Conservation (phyloP, 345 rosid species). For the Sonneratia caseolaris region DNA sequence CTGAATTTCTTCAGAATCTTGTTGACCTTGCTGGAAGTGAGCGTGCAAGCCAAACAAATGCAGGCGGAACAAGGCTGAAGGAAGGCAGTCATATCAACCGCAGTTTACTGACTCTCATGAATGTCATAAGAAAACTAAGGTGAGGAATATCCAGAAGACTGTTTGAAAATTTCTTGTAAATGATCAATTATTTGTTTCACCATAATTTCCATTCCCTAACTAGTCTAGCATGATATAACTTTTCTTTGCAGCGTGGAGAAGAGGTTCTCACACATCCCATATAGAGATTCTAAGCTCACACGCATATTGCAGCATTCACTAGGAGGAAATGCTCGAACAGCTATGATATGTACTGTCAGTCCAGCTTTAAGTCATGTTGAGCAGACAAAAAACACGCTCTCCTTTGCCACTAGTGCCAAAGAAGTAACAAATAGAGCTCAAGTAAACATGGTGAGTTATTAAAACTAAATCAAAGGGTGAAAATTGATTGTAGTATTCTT, state of each 20-base stretch:
- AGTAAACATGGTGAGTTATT: conserved; percentile 69
- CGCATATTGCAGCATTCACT: conserved; percentile 89
- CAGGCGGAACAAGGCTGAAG: conserved; percentile 72
- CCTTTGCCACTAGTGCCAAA: conserved; percentile 87
- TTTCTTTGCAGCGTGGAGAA: conserved; percentile 62
- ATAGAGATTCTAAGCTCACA: conserved; percentile 95
- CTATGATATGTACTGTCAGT: conserved; percentile 89
- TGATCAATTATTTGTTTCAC: neutral
- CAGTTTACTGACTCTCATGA: conserved; percentile 83
- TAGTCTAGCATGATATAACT: conserved; percentile 8
- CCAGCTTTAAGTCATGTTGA: conserved; percentile 91
- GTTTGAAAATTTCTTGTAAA: neutral
- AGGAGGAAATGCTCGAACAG: conserved; percentile 97
- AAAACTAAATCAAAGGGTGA: neutral
- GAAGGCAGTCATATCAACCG: conserved; percentile 96
- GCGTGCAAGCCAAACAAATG: conserved; percentile 79
- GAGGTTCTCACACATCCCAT: conserved; percentile 64
- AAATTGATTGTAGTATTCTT: neutral
- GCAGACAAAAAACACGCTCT: conserved; percentile 79
- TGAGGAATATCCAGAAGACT: conserved; percentile 17
- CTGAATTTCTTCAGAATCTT: conserved; percentile 54
- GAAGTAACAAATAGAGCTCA: conserved; percentile 87
- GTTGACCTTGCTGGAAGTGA: conserved; percentile 99
- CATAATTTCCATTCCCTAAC: neutral
- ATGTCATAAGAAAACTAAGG: conserved; percentile 96